Conservation (phyloP, 2,329 filamentous ascomycete species). For the Cytospora piceicola region DNA sequence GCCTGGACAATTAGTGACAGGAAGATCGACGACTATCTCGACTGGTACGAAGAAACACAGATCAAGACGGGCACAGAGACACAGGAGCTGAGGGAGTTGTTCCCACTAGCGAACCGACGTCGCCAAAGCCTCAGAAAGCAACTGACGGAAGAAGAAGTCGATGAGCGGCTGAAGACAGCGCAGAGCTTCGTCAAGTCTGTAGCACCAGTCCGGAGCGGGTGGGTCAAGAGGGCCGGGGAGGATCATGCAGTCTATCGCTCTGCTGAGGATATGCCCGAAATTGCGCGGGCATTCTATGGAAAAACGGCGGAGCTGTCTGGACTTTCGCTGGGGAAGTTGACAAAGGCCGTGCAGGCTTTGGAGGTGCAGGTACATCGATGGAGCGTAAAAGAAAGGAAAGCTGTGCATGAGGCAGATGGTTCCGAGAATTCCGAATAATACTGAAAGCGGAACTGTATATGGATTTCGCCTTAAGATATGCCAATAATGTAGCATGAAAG, state of each 20-base stretch:
- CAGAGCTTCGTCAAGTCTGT: slow-evolving; percentile 36
- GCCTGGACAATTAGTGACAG: slow-evolving; percentile 54
- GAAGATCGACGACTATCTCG: slow-evolving; percentile 75
- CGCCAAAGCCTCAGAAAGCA: slow-evolving; percentile 20
- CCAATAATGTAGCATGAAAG: not conserved
- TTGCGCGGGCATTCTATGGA: slow-evolving; percentile 47
- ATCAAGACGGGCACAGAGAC: slow-evolving; percentile 35
- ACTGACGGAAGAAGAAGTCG: slow-evolving; percentile 35
- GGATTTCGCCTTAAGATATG: not conserved
- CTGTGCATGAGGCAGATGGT: slow-evolving; percentile 1
- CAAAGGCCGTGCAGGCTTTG: slow-evolving; percentile 43
- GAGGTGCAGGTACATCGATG: slow-evolving; percentile 44
- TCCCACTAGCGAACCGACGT: slow-evolving; percentile 37
- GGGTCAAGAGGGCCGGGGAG: slow-evolving; percentile 39
- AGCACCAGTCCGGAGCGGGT: slow-evolving; percentile 28
- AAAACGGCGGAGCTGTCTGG: slow-evolving; percentile 46
- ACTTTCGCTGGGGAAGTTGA: slow-evolving; percentile 41
- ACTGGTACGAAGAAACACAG: slow-evolving; percentile 71
- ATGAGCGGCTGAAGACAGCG: slow-evolving; percentile 33
- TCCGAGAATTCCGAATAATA: slow-evolving; percentile 20
- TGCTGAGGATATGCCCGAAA: slow-evolving; percentile 47
- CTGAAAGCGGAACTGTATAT: not conserved
- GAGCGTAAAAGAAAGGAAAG: slow-evolving; percentile 37
- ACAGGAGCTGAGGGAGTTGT: slow-evolving; percentile 40
- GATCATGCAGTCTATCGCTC: slow-evolving; percentile 43